These are phyloP conservation scores for Zostera marina DNA, from an alignment of 116 monocot species.

Conservation along the genomic window DNA sequence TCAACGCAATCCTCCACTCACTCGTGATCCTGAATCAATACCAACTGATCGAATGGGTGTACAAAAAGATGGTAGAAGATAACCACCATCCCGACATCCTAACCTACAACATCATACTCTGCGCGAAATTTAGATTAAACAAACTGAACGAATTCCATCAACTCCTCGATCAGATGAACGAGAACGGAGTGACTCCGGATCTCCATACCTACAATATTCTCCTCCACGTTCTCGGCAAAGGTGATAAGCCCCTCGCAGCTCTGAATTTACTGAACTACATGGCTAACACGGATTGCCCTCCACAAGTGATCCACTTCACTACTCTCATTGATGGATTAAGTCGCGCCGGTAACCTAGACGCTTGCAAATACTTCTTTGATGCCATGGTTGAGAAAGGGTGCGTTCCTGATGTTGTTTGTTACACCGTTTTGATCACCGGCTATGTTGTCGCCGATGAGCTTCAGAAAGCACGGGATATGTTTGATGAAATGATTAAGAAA, in stretches of 20 bases:
- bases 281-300: slow-evolving; percentile 44
- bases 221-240: slow-evolving; percentile 78
- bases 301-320: slow-evolving; percentile 77
- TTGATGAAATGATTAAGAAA: slow-evolving; percentile 49
- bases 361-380: slow-evolving; percentile 75
- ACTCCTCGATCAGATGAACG: slow-evolving; percentile 63
- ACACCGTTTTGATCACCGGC: slow-evolving; percentile 77
- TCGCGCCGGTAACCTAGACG: slow-evolving; percentile 65
- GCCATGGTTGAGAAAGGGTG: slow-evolving; percentile 68
- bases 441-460: slow-evolving; percentile 47
- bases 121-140: slow-evolving; percentile 64
- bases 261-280: slow-evolving; percentile 71
- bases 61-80: slow-evolving; percentile 48
- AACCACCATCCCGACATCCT: slow-evolving; percentile 51
- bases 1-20: slow-evolving; percentile 72
- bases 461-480: slow-evolving; percentile 45
- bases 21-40: slow-evolving; percentile 51
- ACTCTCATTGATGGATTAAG: slow-evolving; percentile 78
- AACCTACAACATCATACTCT: slow-evolving; percentile 72
- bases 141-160: slow-evolving; percentile 73
- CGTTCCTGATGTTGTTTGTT: slow-evolving; percentile 77
- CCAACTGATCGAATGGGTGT: slow-evolving; percentile 77
- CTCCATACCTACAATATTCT: slow-evolving; percentile 71
- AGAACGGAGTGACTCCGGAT: slow-evolving; percentile 51
- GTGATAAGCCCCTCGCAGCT: slow-evolving; percentile 73